A percentile compares a stretch with the other conserved stretches of the same genome.
These are phyloP conservation scores for Oropetium thomaeum DNA, from an alignment of 176 grass and related monocot genomes.

Conservation along the genomic window DNA sequence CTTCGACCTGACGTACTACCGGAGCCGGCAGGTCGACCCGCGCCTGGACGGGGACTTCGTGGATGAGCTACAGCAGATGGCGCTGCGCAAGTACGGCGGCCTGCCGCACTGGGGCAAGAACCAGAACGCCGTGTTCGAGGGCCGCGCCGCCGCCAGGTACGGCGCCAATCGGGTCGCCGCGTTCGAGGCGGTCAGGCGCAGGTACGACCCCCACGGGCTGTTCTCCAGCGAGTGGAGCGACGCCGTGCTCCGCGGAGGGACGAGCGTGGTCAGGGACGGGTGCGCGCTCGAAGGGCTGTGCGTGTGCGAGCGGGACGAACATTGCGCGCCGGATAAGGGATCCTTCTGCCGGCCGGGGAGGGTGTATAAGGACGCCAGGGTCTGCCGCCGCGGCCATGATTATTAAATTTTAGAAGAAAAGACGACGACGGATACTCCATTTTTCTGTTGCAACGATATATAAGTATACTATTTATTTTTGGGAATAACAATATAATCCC, in stretches of 20 bases:
- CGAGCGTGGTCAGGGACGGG: slow-evolving; percentile 30
- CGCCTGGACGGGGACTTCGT: slow-evolving; percentile 36
- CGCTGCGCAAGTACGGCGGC: slow-evolving; percentile 49
- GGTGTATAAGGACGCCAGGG: slow-evolving; percentile 51
- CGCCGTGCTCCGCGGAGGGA: slow-evolving; percentile 38
- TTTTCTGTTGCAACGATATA: no score
- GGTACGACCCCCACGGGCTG: slow-evolving; percentile 30
- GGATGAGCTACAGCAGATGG: slow-evolving; percentile 66
- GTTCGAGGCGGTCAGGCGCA: slow-evolving; percentile 39
- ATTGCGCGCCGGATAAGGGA: slow-evolving; percentile 43
- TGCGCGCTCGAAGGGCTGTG: slow-evolving; percentile 64
- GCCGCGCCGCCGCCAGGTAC: slow-evolving; percentile 19
- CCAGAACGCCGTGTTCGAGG: slow-evolving; percentile 45
- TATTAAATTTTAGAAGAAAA: background rate
- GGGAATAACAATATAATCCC: no score
- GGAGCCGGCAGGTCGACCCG: slow-evolving; percentile 35
- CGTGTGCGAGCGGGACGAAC: slow-evolving; percentile 43
- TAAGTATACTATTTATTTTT: no score
- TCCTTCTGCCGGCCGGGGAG: slow-evolving; percentile 44
- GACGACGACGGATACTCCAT: no score
- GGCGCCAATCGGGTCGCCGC: background rate
- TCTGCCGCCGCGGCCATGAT: slow-evolving; percentile 20
- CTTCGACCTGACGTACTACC: slow-evolving; percentile 61
- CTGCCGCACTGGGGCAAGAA: slow-evolving; percentile 75
- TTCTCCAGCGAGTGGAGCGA: slow-evolving; percentile 60